A percentile compares a stretch with the other conserved stretches of the same genome.
phyloP scores from a whole-genome alignment of 176 grass and related monocot genomes.

The Cenchrus americanus region DNA sequence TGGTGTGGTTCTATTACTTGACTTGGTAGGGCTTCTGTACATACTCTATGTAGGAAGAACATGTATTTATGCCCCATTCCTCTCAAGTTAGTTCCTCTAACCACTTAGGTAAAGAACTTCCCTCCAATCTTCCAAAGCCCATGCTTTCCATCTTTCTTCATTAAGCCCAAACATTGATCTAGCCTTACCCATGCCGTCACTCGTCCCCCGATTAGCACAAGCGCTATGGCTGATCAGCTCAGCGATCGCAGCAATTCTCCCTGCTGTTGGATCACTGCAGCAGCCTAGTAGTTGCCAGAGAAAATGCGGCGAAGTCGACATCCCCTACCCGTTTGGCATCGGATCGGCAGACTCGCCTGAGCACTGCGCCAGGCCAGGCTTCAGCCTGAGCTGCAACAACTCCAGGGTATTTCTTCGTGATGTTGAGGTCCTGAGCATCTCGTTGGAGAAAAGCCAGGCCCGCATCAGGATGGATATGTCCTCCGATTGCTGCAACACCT shows the following conservation, averaged over 20 bases:
- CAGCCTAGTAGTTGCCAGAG: not conserved
- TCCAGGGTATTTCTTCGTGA: too few species aligned
- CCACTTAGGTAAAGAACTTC: too few species aligned
- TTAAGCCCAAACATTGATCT: too few species aligned
- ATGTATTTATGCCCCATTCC: too few species aligned
- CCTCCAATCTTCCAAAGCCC: too few species aligned
- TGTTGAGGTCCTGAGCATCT: not conserved
- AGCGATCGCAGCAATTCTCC: not conserved
- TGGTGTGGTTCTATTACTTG: too few species aligned
- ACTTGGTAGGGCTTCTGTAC: too few species aligned
- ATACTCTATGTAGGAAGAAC: too few species aligned
- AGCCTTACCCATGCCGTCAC: too few species aligned
- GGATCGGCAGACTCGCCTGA: not conserved
- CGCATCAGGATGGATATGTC: not conserved
- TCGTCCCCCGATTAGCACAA: not conserved
- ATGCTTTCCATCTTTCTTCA: too few species aligned
- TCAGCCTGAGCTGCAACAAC: not conserved
- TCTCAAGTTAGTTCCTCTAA: too few species aligned
- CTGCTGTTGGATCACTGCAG: not conserved
- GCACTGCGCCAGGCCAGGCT: not conserved
- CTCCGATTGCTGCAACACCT: not conserved
- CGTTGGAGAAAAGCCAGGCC: not conserved
- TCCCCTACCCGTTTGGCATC: conserved; percentile 25
- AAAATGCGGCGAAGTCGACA: not conserved
- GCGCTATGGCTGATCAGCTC: not conserved